Evolutionary conservation across 495 filamentous ascomycete genomes (phyloP), one percentile per base, ranked within the genome.

Genomic region (Aspergillus incahuasiensis): DNA sequence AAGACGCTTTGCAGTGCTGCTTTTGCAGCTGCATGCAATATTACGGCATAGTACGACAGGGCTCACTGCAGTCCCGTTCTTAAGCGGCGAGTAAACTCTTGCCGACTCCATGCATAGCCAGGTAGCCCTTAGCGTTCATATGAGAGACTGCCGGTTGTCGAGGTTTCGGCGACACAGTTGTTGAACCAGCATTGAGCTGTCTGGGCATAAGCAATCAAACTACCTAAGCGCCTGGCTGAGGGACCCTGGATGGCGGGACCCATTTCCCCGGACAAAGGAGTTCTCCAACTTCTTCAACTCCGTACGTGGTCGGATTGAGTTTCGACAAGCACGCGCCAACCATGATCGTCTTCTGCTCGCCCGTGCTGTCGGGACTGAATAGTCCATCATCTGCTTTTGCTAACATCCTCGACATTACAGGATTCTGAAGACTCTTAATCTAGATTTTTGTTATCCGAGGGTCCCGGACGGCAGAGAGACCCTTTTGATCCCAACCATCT

Each of bases 301-400:
- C 44, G 16, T 57, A 20, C 44, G 16, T 45, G 21, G 40, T 24
- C 24, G 56, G 72, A 70, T 74, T 74, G 63, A 70, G 70, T 72
- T 74, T 72, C 48, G 54, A 63, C 67, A 68, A 68, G 67, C 69
- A 70, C 66, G 64, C 71, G 66, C 69, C 71, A 68, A 63, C 53
- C 59, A 42, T 41, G 67, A 67, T 70, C 62, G 59, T 56, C 65
- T 70, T 35, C 60, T 64, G 64, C 64, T 68, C 64, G 60, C 60
- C 72, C 72, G 61, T 28, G 58, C 56, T 57, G 64, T 57, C 64
- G 68, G 70, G 65, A 68, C 62, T 52, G 59, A 28, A 28, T n/a
- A n/a, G 42, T 58, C 45, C 53, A 63, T 55, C 54, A 16, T 40
- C 21, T 21, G 46, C 18, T 40, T 15, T 39, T 52, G 55, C 19